Evolutionary conservation across 257 asterid genomes (phyloP), one percentile per base, ranked within the genome.

Genomic region (Sherardia arvensis): DNA sequence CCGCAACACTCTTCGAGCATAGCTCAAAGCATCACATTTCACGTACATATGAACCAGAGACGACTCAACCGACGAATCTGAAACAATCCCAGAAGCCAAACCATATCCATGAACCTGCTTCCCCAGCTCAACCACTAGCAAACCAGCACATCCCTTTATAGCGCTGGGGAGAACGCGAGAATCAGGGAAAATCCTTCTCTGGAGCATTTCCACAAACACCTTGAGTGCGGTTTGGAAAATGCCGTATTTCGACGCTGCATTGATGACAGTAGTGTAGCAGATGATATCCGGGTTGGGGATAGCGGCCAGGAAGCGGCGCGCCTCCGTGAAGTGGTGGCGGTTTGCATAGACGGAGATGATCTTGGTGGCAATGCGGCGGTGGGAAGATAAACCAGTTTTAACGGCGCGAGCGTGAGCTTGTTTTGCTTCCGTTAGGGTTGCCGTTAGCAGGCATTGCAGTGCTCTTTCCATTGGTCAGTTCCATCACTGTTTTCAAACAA

Each of bases 21-120:
- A 53, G 59, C 43, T 59, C 68, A 91, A 30, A 36, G 73, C 75
- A 51, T 74, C 69, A 78, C 86, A 81, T 70, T 79, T 91, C 68
- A 88, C 60, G 53, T 88, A 88, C 74, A 91, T 81, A 74, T 83
- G 95, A 66, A 56, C 68, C 66, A 86, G 63, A 34, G 96, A 86
- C 3, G 94, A 87, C 71, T 71, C 83, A 54, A 88, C 90, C 70
- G 81, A 86, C 30, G 86, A 80, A 77, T 88, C 92, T 64, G 61
- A 65, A 25, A 67, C 75, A 49, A 85, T 67, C 67, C 94, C 94
- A 43, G 88, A 74, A 49, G 85, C 59, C 53, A 87, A 48, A 53
- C 86, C 77, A 75, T 75, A 84, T 48, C 88, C 96, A 75, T 91
- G 98, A 63, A 88, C 80, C 64, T 88, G 96, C 15, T 53, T 22